Base-by-base conservation (phyloP, 495 filamentous ascomycete genomes). In the Cercophora scortea region DNA sequence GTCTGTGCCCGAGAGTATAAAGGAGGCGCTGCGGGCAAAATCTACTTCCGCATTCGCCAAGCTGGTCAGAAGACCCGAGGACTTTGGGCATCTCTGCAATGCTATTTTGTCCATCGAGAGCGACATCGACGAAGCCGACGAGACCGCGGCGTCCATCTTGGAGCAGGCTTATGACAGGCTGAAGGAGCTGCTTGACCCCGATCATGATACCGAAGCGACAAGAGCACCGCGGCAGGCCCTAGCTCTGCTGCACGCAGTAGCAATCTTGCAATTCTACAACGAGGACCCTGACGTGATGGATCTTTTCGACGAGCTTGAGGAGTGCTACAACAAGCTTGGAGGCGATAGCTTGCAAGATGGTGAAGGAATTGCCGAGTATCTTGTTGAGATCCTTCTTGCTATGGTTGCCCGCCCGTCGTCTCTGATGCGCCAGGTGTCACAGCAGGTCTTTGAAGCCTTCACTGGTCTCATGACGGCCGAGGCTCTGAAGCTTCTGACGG, bases 361-460 rank as follows among this genome's bases (percentile, higher is more conserved):
- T 13, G 61, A 71, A 1, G 84, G 87, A 40, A 78, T 80, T 3
- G 82, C 87, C 0, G 84, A 88, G 59, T 80, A 87, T 16, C 67
- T 98, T 32, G 82, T 96, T 16, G 94, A 96, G 55, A 85, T 96
- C 47, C 69, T 98, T 13, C 73, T 98, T 9, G 85, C 86, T 57
- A 88, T 96, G 67, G 80, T 93, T 8, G 88, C 90, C 0, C 92
- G 89, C 63, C 89, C 82, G 8, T 95, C 89, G 8, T 79, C 83
- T 39, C 74, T 97, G 11, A 86, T 95, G 70, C 81, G 89, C 34
- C 90, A 90, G 51, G 83, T 95, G 40, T 86, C 89, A 16, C 83
- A 89, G 64, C 86, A 90, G 61, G 90, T 94, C 0, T 97, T 98
- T 61, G 74, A 82, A 41, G 82, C 81, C 8, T 92, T 95, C 69